Evolutionary conservation across 2,329 filamentous ascomycete genomes (phyloP).

Genomic region (Scleromitrula shiraiana): DNA sequence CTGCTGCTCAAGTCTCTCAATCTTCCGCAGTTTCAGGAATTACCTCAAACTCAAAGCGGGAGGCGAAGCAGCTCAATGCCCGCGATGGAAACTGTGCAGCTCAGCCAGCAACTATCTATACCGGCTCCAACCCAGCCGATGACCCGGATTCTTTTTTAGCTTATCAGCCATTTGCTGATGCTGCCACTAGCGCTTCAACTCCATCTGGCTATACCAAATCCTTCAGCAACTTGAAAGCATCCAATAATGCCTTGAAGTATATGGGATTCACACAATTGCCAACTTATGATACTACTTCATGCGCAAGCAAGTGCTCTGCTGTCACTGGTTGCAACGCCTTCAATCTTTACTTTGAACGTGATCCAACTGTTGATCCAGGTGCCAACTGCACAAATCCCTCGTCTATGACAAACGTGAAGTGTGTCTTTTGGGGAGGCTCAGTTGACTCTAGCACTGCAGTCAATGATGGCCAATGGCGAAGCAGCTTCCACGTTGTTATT

Average conservation of each 20-base stretch:
- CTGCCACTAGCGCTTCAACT: conserved; percentile 22
- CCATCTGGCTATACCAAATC: conserved; percentile 28
- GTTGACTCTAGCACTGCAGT: conserved; percentile 24
- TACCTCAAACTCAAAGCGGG: background rate
- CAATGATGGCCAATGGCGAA: conserved; percentile 29
- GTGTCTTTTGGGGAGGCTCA: conserved; percentile 29
- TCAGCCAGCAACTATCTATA: background rate
- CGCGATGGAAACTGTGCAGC: background rate
- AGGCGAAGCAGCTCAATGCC: background rate
- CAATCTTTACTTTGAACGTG: conserved; percentile 31
- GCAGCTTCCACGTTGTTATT: conserved; percentile 33
- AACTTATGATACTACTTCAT: conserved; percentile 25
- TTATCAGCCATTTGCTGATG: conserved; percentile 16
- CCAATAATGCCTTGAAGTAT: conserved; percentile 21
- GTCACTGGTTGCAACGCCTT: conserved; percentile 25
- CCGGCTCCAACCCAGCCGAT: conserved; percentile 22
- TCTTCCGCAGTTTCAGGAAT: background rate
- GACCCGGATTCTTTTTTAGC: conserved; percentile 28
- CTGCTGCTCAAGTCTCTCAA: background rate
- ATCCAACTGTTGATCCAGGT: conserved; percentile 28
- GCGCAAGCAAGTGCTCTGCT: conserved; percentile 22
- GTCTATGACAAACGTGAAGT: conserved; percentile 30
- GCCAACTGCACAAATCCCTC: conserved; percentile 28
- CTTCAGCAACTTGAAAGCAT: conserved; percentile 27
- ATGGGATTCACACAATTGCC: conserved; percentile 24